A percentile compares a stretch with the other conserved stretches of the same genome.
Evolutionary conservation across 192 early-diverging fungal genomes (phyloP).

Genomic region (Coemansia sp.): DNA sequence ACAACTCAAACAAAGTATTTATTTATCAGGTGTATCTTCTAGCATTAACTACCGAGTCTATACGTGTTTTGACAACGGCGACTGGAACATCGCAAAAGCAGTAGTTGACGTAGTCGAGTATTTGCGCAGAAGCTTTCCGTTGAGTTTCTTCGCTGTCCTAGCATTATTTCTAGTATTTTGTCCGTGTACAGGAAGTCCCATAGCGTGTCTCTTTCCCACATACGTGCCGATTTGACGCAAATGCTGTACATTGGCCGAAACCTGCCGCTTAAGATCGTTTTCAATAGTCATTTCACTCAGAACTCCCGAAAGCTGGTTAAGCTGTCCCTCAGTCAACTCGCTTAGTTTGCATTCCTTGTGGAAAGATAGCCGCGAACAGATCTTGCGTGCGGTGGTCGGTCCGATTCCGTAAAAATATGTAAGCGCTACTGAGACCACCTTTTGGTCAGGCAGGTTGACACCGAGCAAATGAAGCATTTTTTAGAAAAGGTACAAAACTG

Average conservation of each 20-base stretch:
- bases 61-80: slow-evolving; percentile 31
- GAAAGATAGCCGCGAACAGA: slow-evolving; percentile 82
- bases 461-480: slow-evolving; percentile 87
- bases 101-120: slow-evolving; percentile 41
- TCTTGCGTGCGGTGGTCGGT: slow-evolving; percentile 63
- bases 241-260: slow-evolving; percentile 70
- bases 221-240: slow-evolving; percentile 73
- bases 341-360: slow-evolving; percentile 82
- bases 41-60: not conserved
- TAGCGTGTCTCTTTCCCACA: slow-evolving; percentile 79
- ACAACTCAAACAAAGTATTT: too few relatives aligned
- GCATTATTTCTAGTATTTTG: slow-evolving; percentile 86
- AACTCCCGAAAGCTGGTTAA: slow-evolving; percentile 81
- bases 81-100: slow-evolving; percentile 34
- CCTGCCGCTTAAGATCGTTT: slow-evolving; percentile 71
- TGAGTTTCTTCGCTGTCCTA: slow-evolving; percentile 83
- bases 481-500: not conserved
- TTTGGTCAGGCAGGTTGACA: slow-evolving; percentile 91
- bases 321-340: slow-evolving; percentile 84
- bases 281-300: slow-evolving; percentile 89
- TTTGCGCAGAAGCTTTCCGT: slow-evolving; percentile 55
- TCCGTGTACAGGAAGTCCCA: slow-evolving; percentile 86
- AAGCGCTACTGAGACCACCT: slow-evolving; percentile 79
- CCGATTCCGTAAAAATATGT: slow-evolving; percentile 93
- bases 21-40: too few relatives aligned